Base-by-base conservation (phyloP, 1,139 yeast genomes). In the Spencermartinsiella ligniputridi region DNA sequence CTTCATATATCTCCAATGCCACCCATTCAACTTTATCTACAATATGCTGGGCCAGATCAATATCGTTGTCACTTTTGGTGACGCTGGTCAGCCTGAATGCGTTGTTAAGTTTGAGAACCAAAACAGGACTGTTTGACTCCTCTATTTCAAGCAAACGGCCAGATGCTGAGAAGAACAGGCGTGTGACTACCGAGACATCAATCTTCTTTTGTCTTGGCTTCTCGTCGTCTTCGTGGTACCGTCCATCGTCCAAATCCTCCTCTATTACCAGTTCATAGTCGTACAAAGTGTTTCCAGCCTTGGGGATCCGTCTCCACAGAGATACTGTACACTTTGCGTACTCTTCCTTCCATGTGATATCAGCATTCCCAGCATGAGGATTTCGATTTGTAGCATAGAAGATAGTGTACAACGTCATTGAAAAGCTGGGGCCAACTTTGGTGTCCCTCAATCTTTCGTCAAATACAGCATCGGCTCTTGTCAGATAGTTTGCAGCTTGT, bases 311-410 rank as follows among this genome's bases (percentile, higher is more conserved):
- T 12, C 40, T 22, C 43, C 66, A 53, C 6, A 83, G 58, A 18
- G 66, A 62, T 0, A 78, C 75, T 46, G 64, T 61, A 35, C 83
- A 76, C 45, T 80, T 70, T 5, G 88, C 82, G 63, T 69, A 79
- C 46, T 81, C 83, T 55, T 85, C 95, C 54, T 82, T 83, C 95
- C 95, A 85, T 2, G 78, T 72, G 1, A 83, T 74, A 38, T 73
- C 73, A 29, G 58, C 40, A 9, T 58, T 52, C 29, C 66, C 71
- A 49, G 63, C 66, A 13, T 57, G 52, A 37, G 71, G 60, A 44
- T 78, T 58, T 37, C 78, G 52, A 4, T 54, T 69, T 3, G 83
- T 76, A 48, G 81, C 81, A 55, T 81, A 80, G 54, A 83, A 85
- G 3, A 86, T 74, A 1, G 87, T 72, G 55, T 78, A 86, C 54